Conservation (phyloP, 305 asterid species). For the Withania somnifera region DNA sequence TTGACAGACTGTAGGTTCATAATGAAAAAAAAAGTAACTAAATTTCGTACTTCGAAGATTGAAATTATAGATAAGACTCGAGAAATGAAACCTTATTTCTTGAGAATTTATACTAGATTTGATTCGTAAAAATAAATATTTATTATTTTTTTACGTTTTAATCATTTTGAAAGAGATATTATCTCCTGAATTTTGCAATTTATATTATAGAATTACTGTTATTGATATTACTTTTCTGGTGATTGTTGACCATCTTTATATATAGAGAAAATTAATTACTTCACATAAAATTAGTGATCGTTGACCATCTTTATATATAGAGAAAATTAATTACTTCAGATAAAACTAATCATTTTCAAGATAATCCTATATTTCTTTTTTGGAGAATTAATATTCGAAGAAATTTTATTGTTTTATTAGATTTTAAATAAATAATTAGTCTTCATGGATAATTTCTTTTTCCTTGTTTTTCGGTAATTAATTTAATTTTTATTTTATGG, state of each 20-base stretch:
- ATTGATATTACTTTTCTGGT: background rate
- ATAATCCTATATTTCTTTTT: background rate
- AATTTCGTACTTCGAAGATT: background rate
- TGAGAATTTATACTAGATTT: background rate
- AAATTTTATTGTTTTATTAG: too few relatives aligned
- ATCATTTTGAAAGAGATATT: background rate
- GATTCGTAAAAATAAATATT: background rate
- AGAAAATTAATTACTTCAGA: background rate
- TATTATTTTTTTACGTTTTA: background rate
- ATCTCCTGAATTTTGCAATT: background rate
- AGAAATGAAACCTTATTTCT: background rate
- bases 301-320: background rate
- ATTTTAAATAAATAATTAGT: too few relatives aligned
- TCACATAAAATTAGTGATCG: background rate
- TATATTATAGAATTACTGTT: background rate
- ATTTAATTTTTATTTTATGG: too few relatives aligned
- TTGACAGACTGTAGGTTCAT: too few relatives aligned
- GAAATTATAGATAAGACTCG: background rate
- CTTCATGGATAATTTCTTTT: background rate
- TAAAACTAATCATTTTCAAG: background rate
- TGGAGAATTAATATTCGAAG: background rate
- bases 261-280: background rate
- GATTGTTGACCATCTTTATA: background rate
- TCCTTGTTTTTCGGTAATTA: background rate
- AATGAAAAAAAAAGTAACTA: background rate